These are phyloP conservation scores for Pneumocystis murina DNA, from an alignment of 1,139 yeast species.

Conservation along the genomic window DNA sequence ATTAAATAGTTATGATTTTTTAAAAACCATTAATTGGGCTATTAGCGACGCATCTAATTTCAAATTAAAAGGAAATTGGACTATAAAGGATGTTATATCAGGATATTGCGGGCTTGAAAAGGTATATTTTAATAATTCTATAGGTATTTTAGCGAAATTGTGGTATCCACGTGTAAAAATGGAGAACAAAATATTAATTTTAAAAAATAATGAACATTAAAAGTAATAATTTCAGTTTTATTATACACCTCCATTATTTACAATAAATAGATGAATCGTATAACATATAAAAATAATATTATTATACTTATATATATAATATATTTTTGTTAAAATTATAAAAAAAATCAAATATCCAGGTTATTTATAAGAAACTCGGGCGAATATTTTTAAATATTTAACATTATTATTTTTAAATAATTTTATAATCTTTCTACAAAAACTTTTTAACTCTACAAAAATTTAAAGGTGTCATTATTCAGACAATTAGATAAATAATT, in stretches of 20 bases:
- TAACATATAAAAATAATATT: too few relatives aligned
- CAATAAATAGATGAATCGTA: neutral
- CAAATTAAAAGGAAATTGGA: conserved; percentile 15
- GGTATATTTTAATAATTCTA: neutral
- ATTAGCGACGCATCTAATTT: conserved; percentile 29
- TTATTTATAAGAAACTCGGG: too few relatives aligned
- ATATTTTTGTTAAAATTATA: too few relatives aligned
- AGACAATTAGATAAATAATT: too few relatives aligned
- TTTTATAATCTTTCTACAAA: too few relatives aligned
- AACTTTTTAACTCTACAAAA: too few relatives aligned
- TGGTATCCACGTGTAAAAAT: neutral
- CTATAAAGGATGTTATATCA: conserved; percentile 10
- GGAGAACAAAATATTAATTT: neutral
- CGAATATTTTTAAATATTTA: too few relatives aligned
- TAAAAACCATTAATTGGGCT: conserved; percentile 46
- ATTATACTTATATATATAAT: too few relatives aligned
- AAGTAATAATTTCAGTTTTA: neutral
- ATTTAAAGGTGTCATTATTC: too few relatives aligned
- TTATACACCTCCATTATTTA: conserved; percentile 8
- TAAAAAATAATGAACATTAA: neutral
- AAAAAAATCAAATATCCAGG: too few relatives aligned
- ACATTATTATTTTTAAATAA: too few relatives aligned
- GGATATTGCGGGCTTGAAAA: neutral
- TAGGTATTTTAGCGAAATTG: conserved; percentile 9
- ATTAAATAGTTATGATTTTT: conserved; percentile 22